A percentile compares a stretch with the other conserved stretches of the same genome.
phyloP scores from a whole-genome alignment of 228 moss, liverwort and hornwort species.

The Sphagnum magellanicum region DNA sequence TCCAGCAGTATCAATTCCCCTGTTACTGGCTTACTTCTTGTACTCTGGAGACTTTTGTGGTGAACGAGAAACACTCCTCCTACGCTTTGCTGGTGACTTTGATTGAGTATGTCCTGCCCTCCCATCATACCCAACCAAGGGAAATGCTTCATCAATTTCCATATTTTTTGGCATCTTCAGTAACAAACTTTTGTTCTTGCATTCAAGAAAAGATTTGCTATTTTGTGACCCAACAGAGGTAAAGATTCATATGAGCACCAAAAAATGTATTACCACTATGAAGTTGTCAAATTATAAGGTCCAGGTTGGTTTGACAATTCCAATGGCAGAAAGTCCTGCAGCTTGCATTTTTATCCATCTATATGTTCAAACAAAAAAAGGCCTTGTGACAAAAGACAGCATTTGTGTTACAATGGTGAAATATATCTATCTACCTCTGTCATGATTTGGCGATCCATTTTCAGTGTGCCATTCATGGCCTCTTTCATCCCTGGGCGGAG shows the following conservation, averaged over 20 bases:
- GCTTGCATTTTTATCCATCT: not conserved
- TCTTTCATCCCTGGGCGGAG: slow-evolving; percentile 52
- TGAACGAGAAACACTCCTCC: slow-evolving; percentile 55
- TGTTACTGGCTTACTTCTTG: slow-evolving; percentile 37
- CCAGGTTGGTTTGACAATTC: not conserved
- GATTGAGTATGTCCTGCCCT: slow-evolving; percentile 43
- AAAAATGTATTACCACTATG: not conserved
- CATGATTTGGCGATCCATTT: slow-evolving; percentile 43
- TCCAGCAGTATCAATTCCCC: not conserved
- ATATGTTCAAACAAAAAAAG: too few species aligned
- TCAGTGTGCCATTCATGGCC: slow-evolving; percentile 26
- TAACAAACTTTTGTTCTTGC: not conserved
- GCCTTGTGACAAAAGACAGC: too few species aligned
- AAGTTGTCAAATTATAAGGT: not conserved
- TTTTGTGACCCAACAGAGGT: not conserved
- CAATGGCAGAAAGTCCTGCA: not conserved
- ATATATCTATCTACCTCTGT: slow-evolving; percentile 25
- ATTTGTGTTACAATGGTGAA: too few species aligned
- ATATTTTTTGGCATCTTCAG: slow-evolving; percentile 1
- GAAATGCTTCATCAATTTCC: slow-evolving; percentile 2
- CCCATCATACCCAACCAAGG: not conserved
- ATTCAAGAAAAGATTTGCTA: not conserved
- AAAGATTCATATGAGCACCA: not conserved
- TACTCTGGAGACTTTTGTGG: slow-evolving; percentile 20
- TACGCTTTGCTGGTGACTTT: slow-evolving; percentile 29